Base-by-base conservation (phyloP, 1,139 yeast species). In the Blastobotrys raffinosifermentans region DNA sequence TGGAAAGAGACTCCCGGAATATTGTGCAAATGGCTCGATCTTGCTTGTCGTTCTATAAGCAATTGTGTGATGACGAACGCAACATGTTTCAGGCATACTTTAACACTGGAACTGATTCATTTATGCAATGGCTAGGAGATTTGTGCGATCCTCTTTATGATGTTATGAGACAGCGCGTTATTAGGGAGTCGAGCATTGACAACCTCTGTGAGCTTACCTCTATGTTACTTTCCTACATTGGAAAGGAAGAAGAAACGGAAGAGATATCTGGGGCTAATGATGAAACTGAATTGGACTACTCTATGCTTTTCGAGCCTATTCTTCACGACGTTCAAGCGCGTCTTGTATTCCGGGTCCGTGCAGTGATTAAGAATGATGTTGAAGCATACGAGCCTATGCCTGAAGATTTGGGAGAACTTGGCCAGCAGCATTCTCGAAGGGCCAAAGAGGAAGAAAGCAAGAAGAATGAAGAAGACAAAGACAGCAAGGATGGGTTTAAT, bases 101-200 rank as follows among this genome's bases (percentile, higher is more conserved):
- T 54, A 51, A 63, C 3, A 54, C 54, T 19, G 51, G 56, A 13
- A 54, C 54, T 4, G 65, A 19, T 9, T 31, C 63, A 17, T 61
- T 78, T 38, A 66, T 70, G 44, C 62, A 64, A 9, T 85, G 85
- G 75, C 72, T 83, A 41, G 72, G 70, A 31, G 69, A 67, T 20
- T 51, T 83, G 4, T 66, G 85, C 30, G 95, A 86, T 31, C 93
- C 94, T 0, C 63, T 89, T 19, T 82, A 86, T 52, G 93, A 84
- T 48, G 60, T 69, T 2, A 59, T 85, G 21, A 69, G 96, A 43
- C 73, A 77, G 40, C 66, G 72, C 34, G 73, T 85, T 2, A 67
- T 87, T 26, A 71, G 80, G 41, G 96, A 87, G 53, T 65, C 71
- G 7, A 79, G 77, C 45, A 79, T 87, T 16, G 67, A 72, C 20